These are phyloP conservation scores for Huntiella moniliformis DNA, from an alignment of 2,329 filamentous ascomycete species.

Conservation along the genomic window DNA sequence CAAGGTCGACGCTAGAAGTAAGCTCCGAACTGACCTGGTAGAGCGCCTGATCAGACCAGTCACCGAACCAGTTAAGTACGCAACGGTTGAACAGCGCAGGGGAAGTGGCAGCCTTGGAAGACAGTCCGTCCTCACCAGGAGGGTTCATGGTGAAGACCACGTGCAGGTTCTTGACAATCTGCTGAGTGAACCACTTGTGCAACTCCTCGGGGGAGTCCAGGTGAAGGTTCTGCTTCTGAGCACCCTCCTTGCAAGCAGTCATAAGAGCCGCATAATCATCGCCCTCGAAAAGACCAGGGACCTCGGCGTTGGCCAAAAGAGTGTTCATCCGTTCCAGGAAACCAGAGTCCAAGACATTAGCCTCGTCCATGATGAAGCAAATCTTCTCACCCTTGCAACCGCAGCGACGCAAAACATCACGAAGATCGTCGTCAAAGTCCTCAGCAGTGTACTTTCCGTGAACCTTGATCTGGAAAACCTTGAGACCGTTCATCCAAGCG, in stretches of 20 bases:
- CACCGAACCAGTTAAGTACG: constrained; percentile 98
- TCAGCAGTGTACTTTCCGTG: constrained; percentile 96
- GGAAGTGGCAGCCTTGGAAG: constrained; percentile 91
- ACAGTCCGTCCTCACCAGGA: constrained; percentile 69
- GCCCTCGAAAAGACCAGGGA: constrained; percentile 96
- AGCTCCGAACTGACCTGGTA: constrained; percentile 96
- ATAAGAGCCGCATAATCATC: constrained; percentile 96
- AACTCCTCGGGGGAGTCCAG: constrained; percentile 95
- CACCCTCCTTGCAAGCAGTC: constrained; percentile 97
- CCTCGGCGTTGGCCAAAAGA: constrained; percentile 93
- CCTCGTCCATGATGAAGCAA: constrained; percentile 99
- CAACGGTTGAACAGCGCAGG: constrained; percentile 98
- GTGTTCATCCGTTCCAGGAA: constrained; percentile 99
- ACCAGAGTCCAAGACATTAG: constrained; percentile 93
- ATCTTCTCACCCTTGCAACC: constrained; percentile 99
- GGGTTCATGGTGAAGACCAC: constrained; percentile 99
- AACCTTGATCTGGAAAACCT: constrained; percentile 99
- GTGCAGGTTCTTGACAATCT: constrained; percentile 97
- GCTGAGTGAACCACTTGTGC: constrained; percentile 99
- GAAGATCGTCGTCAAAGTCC: constrained; percentile 94
- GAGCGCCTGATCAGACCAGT: constrained; percentile 97
- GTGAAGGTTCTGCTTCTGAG: constrained; percentile 83
- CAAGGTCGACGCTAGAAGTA: constrained; percentile 88
- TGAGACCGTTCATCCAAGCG: constrained; percentile 98
- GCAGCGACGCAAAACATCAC: constrained; percentile 79